Percentiles rank a stretch among this genome's conserved stretches.
These are phyloP conservation scores for Medicago arabica DNA, from an alignment of 306 rosid species.

Conservation along the genomic window DNA sequence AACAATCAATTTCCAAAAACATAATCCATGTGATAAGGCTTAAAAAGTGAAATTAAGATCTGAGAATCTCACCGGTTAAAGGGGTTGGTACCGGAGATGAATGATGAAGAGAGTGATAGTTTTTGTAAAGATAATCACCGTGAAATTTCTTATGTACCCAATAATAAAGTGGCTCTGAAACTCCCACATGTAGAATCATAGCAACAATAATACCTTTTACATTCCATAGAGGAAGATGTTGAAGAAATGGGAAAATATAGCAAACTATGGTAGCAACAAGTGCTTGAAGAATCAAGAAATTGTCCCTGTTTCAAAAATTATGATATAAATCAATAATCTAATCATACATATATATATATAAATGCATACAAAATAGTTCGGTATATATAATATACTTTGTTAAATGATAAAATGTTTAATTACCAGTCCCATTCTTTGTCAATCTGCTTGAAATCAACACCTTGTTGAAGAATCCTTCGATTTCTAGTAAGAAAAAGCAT, in stretches of 20 bases:
- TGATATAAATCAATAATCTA: neutral
- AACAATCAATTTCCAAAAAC: neutral
- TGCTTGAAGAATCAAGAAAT: constrained; percentile 82
- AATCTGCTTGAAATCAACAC: constrained; percentile 59
- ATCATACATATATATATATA: neutral
- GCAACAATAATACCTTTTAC: constrained; percentile 60
- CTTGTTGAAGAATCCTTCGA: constrained; percentile 49
- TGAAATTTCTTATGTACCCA: constrained; percentile 73
- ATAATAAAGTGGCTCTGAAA: constrained; percentile 90
- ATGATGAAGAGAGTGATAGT: constrained; percentile 87
- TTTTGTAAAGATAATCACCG: constrained; percentile 52
- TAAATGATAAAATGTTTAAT: neutral
- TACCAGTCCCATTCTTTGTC: constrained; percentile 95
- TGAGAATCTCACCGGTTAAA: constrained; percentile 60
- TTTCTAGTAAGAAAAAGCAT: constrained; percentile 55
- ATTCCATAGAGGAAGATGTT: constrained; percentile 73
- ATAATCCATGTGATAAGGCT: neutral
- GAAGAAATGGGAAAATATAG: constrained; percentile 59
- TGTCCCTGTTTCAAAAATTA: constrained; percentile 62
- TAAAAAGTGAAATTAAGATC: neutral
- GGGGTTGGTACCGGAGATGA: constrained; percentile 73
- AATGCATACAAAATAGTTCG: neutral
- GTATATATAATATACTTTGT: neutral
- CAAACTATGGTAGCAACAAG: constrained; percentile 55
- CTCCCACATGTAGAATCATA: constrained; percentile 67